Evolutionary conservation across 2,329 filamentous ascomycete genomes (phyloP), one percentile per base, ranked within the genome.

Genomic region (Colletotrichum falcatum): DNA sequence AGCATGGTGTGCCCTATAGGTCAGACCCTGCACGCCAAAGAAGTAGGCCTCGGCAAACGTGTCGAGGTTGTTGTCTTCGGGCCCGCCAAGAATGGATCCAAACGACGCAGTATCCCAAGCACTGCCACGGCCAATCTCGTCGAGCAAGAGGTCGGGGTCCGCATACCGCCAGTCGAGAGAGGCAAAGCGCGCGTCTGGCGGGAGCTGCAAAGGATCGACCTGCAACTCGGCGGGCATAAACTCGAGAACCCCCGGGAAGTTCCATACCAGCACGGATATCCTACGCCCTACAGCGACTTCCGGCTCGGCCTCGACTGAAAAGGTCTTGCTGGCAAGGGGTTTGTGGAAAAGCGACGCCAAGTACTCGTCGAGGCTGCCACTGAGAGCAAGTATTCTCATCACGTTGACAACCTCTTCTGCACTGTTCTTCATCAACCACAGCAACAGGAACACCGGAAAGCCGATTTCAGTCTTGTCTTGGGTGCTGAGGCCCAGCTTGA

Each of bases 381-480:
- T 48, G n/a, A 20, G 8, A 12, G 5, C 12, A 9, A 48, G 44
- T 1, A 48, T 1, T 14, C n/a, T 48, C n/a, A 48, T 26, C 11
- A 26, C 9, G 0, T 5, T 26, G n/a, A 12, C 44, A 26, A 26
- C 44, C 8, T 48, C n/a, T 23, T 48, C 18, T 48, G n/a, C 12
- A 6, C 3, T 26, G 44, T n/a, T 1, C 5, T 0, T 5, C 4
- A 1, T 14, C 9, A 26, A 14, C 4, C 2, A 14, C 5, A 48
- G 26, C n/a, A 6, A 5, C 8, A 6, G 1, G 2, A 26, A n/a
- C 44, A 2, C 44, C 6, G 44, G 1, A 3, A 1, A 0, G n/a
- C 44, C 44, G 1, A 0, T 1, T 9, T 3, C 1, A 26, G 7
- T 14, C 44, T 3, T 48, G n/a, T 48, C 44, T 23, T 48, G n/a